Evolutionary conservation across 2,329 filamentous ascomycete genomes (phyloP).

Genomic region (Neopestalotiopsis clavispora): DNA sequence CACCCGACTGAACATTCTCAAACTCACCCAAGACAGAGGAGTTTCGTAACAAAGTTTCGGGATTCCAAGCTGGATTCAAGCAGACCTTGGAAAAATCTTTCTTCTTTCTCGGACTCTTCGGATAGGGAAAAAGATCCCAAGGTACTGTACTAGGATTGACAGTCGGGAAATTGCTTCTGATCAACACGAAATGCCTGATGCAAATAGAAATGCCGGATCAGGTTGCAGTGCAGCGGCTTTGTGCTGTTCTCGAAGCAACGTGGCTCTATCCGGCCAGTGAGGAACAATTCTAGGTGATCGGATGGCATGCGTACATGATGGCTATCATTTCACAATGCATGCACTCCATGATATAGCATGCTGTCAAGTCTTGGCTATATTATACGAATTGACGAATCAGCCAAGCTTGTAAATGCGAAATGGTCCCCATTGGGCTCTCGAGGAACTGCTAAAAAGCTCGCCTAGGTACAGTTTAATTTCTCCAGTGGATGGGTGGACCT

Average conservation of each 20-base stretch:
- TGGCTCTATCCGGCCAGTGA: background rate
- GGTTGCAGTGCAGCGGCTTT: conserved; percentile 1
- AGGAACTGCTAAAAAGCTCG: background rate
- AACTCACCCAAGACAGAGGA: conserved; percentile 29
- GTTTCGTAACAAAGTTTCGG: conserved; percentile 27
- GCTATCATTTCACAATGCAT: background rate
- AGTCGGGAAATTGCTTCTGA: conserved; percentile 14
- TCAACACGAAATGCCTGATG: background rate
- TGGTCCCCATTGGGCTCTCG: background rate
- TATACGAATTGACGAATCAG: background rate
- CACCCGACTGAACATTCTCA: conserved; percentile 20
- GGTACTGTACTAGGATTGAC: background rate
- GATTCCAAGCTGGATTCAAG: conserved; percentile 19
- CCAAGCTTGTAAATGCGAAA: background rate
- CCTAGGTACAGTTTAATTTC: background rate
- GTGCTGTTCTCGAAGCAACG: background rate
- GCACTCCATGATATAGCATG: background rate
- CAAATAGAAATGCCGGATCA: background rate
- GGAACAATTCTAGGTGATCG: background rate
- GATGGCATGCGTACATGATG: background rate
- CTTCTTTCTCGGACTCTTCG: no score
- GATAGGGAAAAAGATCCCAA: background rate
- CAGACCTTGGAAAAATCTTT: background rate
- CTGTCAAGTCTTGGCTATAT: background rate
- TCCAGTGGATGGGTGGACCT: background rate